Base-by-base conservation (phyloP, 768 basidiomycete species). In the Fibroporia radiculosa region DNA sequence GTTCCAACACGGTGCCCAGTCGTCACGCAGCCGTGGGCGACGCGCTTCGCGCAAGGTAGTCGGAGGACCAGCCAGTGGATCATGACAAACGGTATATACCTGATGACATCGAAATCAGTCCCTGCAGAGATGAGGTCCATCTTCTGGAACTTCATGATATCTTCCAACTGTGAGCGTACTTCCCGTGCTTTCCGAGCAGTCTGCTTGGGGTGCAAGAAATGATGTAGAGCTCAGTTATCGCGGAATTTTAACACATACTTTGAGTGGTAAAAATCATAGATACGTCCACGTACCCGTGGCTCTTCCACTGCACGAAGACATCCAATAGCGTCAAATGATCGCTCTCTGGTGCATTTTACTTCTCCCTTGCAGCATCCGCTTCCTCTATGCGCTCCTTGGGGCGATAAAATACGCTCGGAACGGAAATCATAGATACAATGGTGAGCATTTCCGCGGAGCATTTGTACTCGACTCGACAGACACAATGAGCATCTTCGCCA, bases 71-170 rank as follows among this genome's bases (percentile, higher is more conserved):
- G n/a, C n/a, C n/a, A n/a, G n/a, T n/a, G n/a, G n/a, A n/a, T n/a
- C n/a, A n/a, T n/a, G n/a, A n/a, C n/a, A n/a, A n/a, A n/a, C n/a
- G n/a, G n/a, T 40, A 12, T 70, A 23, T 45, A 90, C 80, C 82
- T 66, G 51, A 97, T 72, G 19, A 93, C 66, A 57, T 99, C 96
- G 66, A 92, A 98, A 60, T 98, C 93, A 0, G 93, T 97, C 6
- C 95, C 95, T 29, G 81, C 84, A 4, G 92, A 91, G 54, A 90
- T 77, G 18, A 91, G 64, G 38, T 87, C 88, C 86, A 98, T 90
- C 70, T 97, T 97, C 66, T 97, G 93, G 64, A 89, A 87, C 59
- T 96, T 95, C 93, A 97, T 97, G 63, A 99, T 98, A 58, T 99
- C 96, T 60, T 97, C 93, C 13, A 99, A 75, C 67, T 99, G 96